A percentile compares a stretch with the other conserved stretches of the same genome.
Conservation (phyloP, 139 green algal species). For the Picocystis salinarum region DNA sequence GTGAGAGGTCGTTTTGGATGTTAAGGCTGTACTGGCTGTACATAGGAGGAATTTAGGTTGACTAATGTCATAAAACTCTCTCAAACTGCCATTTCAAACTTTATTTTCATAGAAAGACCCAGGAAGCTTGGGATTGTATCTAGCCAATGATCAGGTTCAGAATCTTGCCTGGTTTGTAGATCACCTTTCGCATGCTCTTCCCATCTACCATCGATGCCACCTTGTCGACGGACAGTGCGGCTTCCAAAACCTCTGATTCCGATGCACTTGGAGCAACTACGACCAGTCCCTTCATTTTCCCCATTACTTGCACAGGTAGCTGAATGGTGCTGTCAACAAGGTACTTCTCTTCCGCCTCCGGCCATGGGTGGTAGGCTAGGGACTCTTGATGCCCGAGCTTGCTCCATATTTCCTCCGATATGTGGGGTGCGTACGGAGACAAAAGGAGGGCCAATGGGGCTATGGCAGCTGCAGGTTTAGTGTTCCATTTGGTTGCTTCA, state of each 20-base stretch:
- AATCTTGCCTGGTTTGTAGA: constrained; percentile 81
- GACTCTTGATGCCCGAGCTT: constrained; percentile 34
- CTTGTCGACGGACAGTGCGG: constrained; percentile 20
- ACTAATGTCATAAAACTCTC: too few species aligned
- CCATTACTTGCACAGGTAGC: constrained; percentile 77
- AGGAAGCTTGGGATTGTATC: too few species aligned
- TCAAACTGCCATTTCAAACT: too few species aligned
- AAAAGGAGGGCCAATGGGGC: constrained; percentile 79
- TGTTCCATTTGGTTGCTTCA: constrained; percentile 61
- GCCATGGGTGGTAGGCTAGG: constrained; percentile 71
- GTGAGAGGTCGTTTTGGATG: too few species aligned
- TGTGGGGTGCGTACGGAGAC: constrained; percentile 81
- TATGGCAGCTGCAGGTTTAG: constrained; percentile 31
- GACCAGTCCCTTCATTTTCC: constrained; percentile 73
- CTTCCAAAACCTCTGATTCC: constrained; percentile 51
- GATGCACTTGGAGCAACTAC: constrained; percentile 33
- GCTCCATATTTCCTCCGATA: constrained; percentile 79
- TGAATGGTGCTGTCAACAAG: constrained; percentile 60
- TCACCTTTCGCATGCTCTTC: constrained; percentile 78
- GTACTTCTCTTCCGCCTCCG: constrained; percentile 29
- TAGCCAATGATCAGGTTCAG: constrained; percentile 79
- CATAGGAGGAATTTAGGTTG: too few species aligned
- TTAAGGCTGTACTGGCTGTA: too few species aligned
- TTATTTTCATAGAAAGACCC: too few species aligned
- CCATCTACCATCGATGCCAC: constrained; percentile 36